Evolutionary conservation across 768 basidiomycete species (phyloP).

Genomic region (Hygrophorus russula): DNA sequence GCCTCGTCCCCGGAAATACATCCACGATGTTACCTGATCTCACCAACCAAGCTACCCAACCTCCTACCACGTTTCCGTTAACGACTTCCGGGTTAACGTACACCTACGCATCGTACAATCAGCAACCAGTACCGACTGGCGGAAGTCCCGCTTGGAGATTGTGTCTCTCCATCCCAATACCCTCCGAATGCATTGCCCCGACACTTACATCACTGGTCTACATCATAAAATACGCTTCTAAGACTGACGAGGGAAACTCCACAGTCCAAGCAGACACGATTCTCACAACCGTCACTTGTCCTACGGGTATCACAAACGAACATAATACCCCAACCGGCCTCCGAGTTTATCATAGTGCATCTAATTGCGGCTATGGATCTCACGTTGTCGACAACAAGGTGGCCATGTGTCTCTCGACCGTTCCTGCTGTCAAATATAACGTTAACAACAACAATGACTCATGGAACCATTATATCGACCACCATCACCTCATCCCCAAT

Average conservation of each 20-base stretch:
- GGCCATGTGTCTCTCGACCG: slow-evolving; percentile 10
- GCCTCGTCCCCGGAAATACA: too few species aligned
- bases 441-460: slow-evolving; percentile 11
- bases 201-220: slow-evolving; percentile 12
- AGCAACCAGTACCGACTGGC: slow-evolving; percentile 9
- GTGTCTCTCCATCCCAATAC: slow-evolving; percentile 7
- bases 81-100: not conserved
- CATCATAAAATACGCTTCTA: slow-evolving; percentile 15
- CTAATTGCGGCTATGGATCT: slow-evolving; percentile 6
- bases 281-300: slow-evolving; percentile 6
- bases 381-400: slow-evolving; percentile 9
- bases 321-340: not conserved
- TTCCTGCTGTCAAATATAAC: slow-evolving; percentile 11
- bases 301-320: slow-evolving; percentile 1
- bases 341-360: slow-evolving; percentile 2
- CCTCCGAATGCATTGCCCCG: slow-evolving; percentile 5
- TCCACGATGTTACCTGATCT: too few species aligned
- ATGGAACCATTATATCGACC: slow-evolving; percentile 15
- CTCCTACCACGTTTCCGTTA: not conserved
- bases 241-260: slow-evolving; percentile 11
- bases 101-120: slow-evolving; percentile 11
- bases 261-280: slow-evolving; percentile 14
- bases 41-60: too few species aligned
- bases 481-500: slow-evolving; percentile 9
- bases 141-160: slow-evolving; percentile 10